Base-by-base conservation (phyloP, 163 green algal species). In the Trebouxia gelatinosa region DNA sequence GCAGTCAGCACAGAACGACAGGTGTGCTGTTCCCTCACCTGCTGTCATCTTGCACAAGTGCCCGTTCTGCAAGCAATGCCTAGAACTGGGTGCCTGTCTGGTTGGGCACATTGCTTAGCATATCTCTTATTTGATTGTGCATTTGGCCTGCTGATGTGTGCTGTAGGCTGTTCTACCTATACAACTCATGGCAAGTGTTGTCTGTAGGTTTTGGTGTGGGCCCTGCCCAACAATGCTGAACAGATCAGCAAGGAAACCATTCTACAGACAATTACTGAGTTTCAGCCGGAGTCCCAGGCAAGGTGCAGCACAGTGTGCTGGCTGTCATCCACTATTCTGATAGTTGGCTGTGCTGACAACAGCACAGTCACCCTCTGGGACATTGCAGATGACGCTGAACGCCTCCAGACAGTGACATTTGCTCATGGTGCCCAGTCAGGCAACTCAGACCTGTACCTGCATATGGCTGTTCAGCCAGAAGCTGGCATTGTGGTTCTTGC, bases 401-500 rank as follows among this genome's bases (percentile, higher is more conserved):
- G 34, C 39, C 66, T 82, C n/a, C 77, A 78, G 17, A 71, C 38
- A 35, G 19, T 78, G 31, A 37, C 21, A 19, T 70, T 54, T 50
- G 29, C 6, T 6, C 23, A n/a, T 43, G 23, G 68, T 31, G 68
- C 54, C 29, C 78, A 50, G 21, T 26, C 51, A 13, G 26, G 31
- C 2, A 72, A 71, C 67, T n/a, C n/a, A n/a, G n/a, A n/a, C n/a
- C 85, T 93, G 23, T 92, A 87, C 80, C 87, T 87, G 43, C 87
- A 93, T 37, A 51, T 88, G 51, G 78, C 79, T 13, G 59, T 86
- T 26, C 48, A 80, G 46, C 65, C 78, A 28, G 46, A 76, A 11
- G 43, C 80, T 35, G 48, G 80, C 39, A 81, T 95, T 28, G 34
- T 94, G 29, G 51, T 96, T 2, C 82, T 96, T 31, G 91, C 91